Percentiles rank a stretch among this genome's conserved stretches.
phyloP scores from a whole-genome alignment of 768 basidiomycete species.

The Suillus cothurnatus region DNA sequence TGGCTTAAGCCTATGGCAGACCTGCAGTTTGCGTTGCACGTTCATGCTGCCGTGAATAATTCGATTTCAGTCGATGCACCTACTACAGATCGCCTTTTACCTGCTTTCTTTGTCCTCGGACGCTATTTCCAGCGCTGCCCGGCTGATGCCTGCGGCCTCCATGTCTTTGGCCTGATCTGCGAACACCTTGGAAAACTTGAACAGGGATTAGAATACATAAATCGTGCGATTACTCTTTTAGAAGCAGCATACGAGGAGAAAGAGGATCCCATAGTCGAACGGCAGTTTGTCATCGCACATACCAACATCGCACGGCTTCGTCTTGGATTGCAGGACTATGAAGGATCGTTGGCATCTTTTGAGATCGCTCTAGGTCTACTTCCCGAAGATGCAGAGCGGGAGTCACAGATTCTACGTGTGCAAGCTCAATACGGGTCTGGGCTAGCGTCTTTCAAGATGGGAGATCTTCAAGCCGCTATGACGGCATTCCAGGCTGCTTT shows the following conservation, averaged over 20 bases:
- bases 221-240: slow-evolving; percentile 67
- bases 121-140: slow-evolving; percentile 73
- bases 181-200: slow-evolving; percentile 78
- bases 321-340: slow-evolving; percentile 59
- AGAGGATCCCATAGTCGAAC: slow-evolving; percentile 79
- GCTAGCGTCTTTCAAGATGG: slow-evolving; percentile 67
- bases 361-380: slow-evolving; percentile 74
- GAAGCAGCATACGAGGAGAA: slow-evolving; percentile 87
- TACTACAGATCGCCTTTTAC: slow-evolving; percentile 54
- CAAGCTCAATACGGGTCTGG: slow-evolving; percentile 75
- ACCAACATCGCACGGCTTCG: slow-evolving; percentile 78
- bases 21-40: slow-evolving; percentile 67
- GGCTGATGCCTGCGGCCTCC: slow-evolving; percentile 71
- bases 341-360: slow-evolving; percentile 67
- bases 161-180: slow-evolving; percentile 83
- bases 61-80: slow-evolving; percentile 20
- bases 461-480: slow-evolving; percentile 64
- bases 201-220: slow-evolving; percentile 57
- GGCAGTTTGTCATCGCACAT: slow-evolving; percentile 79
- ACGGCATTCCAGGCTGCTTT: slow-evolving; percentile 68
- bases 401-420: slow-evolving; percentile 48
- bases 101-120: slow-evolving; percentile 79
- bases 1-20: slow-evolving; percentile 73
- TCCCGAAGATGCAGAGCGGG: slow-evolving; percentile 45
- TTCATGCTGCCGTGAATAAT: slow-evolving; percentile 46